phyloP scores from a whole-genome alignment of 23 red algal genomes.

The Gracilaria vermiculophylla region DNA sequence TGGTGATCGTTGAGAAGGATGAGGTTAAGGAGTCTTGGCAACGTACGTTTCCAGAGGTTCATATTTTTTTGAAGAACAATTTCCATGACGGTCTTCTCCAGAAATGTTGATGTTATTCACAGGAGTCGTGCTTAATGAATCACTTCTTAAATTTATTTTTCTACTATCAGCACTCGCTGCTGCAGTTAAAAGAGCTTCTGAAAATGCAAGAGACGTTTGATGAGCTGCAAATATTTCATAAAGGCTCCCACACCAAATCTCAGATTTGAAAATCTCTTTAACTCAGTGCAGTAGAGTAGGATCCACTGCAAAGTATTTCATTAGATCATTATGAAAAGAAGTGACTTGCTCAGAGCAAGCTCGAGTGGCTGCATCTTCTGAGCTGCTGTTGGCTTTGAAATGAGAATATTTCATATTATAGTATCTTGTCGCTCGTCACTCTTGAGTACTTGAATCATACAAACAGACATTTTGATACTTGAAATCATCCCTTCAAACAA shows the following conservation, averaged over 20 bases:
- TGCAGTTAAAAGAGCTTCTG: background rate
- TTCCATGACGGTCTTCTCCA: too few relatives aligned
- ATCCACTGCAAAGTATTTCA: background rate
- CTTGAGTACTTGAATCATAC: too few relatives aligned
- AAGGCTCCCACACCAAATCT: background rate
- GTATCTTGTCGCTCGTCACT: too few relatives aligned
- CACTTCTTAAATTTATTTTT: background rate
- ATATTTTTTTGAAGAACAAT: background rate
- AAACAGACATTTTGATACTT: too few relatives aligned
- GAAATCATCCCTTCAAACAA: too few relatives aligned
- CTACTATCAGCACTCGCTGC: background rate
- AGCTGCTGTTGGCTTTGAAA: too few relatives aligned
- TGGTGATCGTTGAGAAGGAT: background rate
- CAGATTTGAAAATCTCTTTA: background rate
- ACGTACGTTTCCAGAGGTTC: too few relatives aligned
- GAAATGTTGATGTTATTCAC: too few relatives aligned
- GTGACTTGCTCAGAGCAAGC: too few relatives aligned
- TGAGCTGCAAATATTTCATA: background rate
- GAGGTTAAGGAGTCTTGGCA: background rate
- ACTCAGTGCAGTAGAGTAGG: background rate
- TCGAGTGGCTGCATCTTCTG: too few relatives aligned
- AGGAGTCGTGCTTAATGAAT: too few relatives aligned
- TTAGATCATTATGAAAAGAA: background rate
- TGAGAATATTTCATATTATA: too few relatives aligned
- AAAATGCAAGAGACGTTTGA: background rate